Base-by-base conservation (phyloP, 2,329 filamentous ascomycete genomes). In the Paracoccidioides brasiliensis region DNA sequence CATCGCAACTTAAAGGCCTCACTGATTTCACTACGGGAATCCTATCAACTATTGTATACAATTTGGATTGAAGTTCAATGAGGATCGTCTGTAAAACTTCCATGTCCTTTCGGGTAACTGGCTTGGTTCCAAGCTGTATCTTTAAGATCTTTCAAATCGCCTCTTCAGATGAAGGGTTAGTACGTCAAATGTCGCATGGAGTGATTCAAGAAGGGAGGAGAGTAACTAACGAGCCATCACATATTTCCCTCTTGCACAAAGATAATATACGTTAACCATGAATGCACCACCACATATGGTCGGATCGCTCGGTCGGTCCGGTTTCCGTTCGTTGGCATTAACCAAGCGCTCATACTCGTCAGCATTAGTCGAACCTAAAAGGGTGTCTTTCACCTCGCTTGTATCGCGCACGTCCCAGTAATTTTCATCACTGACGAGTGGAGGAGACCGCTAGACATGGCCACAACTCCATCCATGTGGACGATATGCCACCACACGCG, bases 401-500 rank as follows among this genome's bases (percentile, higher is more conserved):
- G 71, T 70, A 55, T 73, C 69, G 7, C 70, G 66, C 1, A 76
- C 74, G 60, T 78, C 74, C 68, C 72, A 76, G 42, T 73, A 76
- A 51, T 71, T 71, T 54, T 77, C 74, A 41, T 75, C 73, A 40
- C 69, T 70, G 12, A 77, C 70, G 30, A 76, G 62, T 7, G 74
- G 74, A 5, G 74, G 10, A 77, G 64, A 2, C 75, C 75, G 51
- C 73, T 75, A 3, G 74, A 74, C 66, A 76, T 74, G 2, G 74
- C 71, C n/a, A 77, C 70, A 9, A 75, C 69, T n/a, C 73, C 66
- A 58, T 76, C 73, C 65, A 75, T 74, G 46, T 76, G 72, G 32
- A 76, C 70, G 40, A 76, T 74, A 57, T 76, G 74, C 72, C 73
- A 76, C 74, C 74, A 76, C 52, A 76, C 63, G 14, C 74, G 67